Conservation (phyloP, 768 basidiomycete genomes). For the Austroboletus eburneus region DNA sequence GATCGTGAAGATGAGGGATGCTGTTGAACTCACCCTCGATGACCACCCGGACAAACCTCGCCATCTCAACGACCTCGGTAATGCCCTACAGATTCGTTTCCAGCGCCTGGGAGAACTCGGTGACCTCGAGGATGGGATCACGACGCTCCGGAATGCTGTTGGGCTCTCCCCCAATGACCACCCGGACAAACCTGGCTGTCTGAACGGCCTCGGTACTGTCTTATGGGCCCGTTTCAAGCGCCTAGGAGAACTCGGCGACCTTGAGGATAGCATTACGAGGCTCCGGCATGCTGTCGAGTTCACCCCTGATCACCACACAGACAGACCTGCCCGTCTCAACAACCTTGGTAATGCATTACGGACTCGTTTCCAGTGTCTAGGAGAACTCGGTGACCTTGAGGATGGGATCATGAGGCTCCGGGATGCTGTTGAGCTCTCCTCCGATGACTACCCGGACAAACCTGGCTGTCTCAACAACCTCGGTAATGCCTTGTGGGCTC, state of each 20-base stretch:
- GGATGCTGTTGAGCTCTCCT: neutral
- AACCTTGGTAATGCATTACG: too few relatives aligned
- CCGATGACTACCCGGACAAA: neutral
- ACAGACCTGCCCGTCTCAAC: too few relatives aligned
- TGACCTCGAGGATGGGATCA: neutral
- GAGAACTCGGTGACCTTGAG: too few relatives aligned
- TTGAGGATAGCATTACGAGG: neutral
- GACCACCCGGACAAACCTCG: too few relatives aligned
- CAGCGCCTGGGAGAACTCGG: too few relatives aligned
- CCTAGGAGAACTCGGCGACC: neutral
- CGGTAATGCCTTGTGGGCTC: neutral
- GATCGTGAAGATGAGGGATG: too few relatives aligned
- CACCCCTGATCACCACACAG: neutral
- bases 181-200: neutral
- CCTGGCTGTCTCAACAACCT: neutral
- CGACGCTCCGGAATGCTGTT: neutral
- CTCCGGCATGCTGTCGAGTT: neutral
- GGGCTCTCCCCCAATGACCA: neutral
- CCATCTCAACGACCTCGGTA: too few relatives aligned
- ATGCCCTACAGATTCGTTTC: too few relatives aligned
- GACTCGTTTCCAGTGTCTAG: too few relatives aligned
- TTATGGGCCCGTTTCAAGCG: neutral
- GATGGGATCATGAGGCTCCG: too few relatives aligned
- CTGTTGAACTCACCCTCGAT: too few relatives aligned
- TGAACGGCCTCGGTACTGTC: neutral